Conservation (phyloP, 495 filamentous ascomycete species). For the Penicillium bialowiezense region DNA sequence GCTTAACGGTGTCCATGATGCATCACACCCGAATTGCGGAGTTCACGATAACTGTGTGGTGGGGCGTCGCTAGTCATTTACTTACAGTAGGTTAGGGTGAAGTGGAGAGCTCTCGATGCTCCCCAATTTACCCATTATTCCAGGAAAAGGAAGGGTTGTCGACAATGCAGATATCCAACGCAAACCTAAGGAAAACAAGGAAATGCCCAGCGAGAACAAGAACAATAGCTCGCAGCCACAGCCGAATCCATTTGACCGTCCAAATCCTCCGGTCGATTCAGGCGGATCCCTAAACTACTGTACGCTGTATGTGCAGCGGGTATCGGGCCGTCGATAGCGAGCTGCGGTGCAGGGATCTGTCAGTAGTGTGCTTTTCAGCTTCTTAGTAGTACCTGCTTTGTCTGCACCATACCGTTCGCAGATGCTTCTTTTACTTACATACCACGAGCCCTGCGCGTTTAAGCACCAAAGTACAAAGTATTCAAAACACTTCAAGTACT, state of each 20-base stretch:
- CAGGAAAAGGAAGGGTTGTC: too few species aligned
- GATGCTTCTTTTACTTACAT: not conserved
- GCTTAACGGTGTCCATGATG: constrained; percentile 3
- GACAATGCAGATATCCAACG: too few species aligned
- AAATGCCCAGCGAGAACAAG: too few species aligned
- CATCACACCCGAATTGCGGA: constrained; percentile 9
- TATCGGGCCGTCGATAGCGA: constrained; percentile 37
- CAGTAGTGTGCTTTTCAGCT: not conserved
- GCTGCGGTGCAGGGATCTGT: constrained; percentile 29
- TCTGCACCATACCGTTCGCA: not conserved
- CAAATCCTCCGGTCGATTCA: constrained; percentile 1
- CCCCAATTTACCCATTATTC: too few species aligned
- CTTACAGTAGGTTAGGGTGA: not conserved
- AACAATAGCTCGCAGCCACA: too few species aligned
- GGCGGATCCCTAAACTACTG: constrained; percentile 20
- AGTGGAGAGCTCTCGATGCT: not conserved
- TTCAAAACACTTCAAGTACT: too few species aligned
- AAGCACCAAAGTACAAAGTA: too few species aligned
- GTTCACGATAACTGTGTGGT: constrained; percentile 3
- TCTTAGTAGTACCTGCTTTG: not conserved
- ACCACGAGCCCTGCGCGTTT: too few species aligned
- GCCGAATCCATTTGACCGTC: not conserved
- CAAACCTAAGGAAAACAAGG: too few species aligned
- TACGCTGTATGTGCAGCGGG: constrained; percentile 31
- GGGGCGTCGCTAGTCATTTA: constrained; percentile 4